A percentile compares a stretch with the other conserved stretches of the same genome.
Conservation (phyloP, 1,284 basidiomycete species). For the Naganishia sp. region DNA sequence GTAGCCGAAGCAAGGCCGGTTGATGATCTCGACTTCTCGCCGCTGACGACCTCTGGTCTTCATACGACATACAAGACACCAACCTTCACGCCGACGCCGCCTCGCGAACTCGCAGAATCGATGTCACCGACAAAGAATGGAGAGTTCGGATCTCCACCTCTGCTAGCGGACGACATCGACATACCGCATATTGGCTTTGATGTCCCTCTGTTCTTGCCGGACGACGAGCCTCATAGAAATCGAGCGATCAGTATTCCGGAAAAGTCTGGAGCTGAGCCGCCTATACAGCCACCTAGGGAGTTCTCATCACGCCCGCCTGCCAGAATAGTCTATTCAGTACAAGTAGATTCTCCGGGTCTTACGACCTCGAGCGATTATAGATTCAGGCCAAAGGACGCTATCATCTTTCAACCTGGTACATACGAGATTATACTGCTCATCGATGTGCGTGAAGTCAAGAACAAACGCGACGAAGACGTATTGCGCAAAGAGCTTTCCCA, state of each 20-base stretch:
- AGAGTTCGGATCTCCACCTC: conserved; percentile 9
- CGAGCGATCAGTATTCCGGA: too few species aligned
- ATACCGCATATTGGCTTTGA: not conserved
- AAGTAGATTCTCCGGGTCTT: not conserved
- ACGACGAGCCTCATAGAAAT: not conserved
- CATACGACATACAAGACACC: not conserved
- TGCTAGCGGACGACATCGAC: conserved; percentile 14
- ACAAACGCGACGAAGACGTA: conserved; percentile 50
- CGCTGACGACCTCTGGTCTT: not conserved
- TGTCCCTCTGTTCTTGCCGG: conserved; percentile 18
- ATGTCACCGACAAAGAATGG: conserved; percentile 6
- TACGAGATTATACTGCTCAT: conserved; percentile 60
- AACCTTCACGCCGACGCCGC: conserved; percentile 8
- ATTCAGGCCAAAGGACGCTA: conserved; percentile 48
- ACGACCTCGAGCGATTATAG: not conserved
- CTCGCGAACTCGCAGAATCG: not conserved
- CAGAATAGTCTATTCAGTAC: not conserved
- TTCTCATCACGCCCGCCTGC: conserved; percentile 1
- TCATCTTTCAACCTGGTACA: conserved; percentile 54
- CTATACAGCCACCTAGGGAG: conserved; percentile 3
- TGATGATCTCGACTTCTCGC: conserved; percentile 17
- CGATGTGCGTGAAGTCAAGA: conserved; percentile 59
- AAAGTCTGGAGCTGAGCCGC: not conserved
- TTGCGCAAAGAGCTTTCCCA: conserved; percentile 40
- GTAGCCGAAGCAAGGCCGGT: conserved; percentile 3